Conservation (phyloP, 176 grass and related monocot genomes). For the Dactylis glomerata region DNA sequence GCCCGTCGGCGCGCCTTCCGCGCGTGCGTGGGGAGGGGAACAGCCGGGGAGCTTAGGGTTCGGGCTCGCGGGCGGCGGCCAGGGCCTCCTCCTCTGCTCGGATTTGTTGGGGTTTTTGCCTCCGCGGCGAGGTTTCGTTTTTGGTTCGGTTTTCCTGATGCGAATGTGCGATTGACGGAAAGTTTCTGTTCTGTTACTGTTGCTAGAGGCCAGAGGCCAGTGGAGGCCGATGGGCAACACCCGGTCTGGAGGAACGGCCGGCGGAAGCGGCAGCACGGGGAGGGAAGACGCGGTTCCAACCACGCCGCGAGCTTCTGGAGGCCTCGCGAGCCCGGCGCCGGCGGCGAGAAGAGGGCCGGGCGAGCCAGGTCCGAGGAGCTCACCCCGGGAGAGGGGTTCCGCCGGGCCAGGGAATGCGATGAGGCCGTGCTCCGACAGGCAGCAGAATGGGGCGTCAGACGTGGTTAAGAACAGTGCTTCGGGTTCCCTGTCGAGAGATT, state of each 20-base stretch:
- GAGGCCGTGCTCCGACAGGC: neutral
- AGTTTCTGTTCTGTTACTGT: neutral
- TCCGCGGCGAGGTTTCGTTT: neutral
- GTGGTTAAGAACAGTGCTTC: neutral
- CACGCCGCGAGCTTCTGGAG: neutral
- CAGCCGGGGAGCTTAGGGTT: neutral
- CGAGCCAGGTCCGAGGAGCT: slow-evolving; percentile 33
- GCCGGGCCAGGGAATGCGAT: neutral
- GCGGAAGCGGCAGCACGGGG: neutral
- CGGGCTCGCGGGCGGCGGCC: neutral
- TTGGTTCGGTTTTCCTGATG: neutral
- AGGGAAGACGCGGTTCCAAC: neutral
- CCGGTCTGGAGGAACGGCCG: slow-evolving; percentile 15
- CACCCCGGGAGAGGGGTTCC: neutral
- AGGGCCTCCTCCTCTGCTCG: neutral
- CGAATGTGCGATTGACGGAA: neutral
- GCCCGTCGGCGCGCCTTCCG: neutral
- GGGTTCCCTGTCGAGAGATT: neutral
- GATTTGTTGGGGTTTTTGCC: neutral
- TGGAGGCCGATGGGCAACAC: slow-evolving; percentile 32
- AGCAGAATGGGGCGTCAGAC: slow-evolving; percentile 6
- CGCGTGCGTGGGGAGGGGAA: neutral
- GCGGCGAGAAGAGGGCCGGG: neutral
- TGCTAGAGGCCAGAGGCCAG: neutral
- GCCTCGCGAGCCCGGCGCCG: neutral